Evolutionary conservation across 805 yeast species (phyloP).

Genomic region (Saccharomycopsis sp.): DNA sequence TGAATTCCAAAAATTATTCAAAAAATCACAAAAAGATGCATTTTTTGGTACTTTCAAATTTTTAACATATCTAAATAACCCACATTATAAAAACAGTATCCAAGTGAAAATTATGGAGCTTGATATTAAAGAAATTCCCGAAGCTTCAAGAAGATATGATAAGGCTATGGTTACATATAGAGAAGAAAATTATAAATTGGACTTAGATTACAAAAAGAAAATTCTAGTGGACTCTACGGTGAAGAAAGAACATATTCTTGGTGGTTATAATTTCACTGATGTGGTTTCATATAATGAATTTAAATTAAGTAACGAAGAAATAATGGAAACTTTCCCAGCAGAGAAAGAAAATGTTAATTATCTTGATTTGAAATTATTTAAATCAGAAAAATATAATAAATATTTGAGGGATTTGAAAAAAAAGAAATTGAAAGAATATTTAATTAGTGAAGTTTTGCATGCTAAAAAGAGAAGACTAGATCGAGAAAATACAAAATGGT

Average conservation of each 20-base stretch:
- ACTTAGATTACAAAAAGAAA: slow-evolving; percentile 7
- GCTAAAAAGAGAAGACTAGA: slow-evolving; percentile 4
- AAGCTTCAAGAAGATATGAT: slow-evolving; percentile 1
- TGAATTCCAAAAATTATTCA: no score
- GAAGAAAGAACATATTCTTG: background rate
- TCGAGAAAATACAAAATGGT: slow-evolving; percentile 9
- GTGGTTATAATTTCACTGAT: slow-evolving; percentile 1
- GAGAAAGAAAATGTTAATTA: slow-evolving; percentile 1
- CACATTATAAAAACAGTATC: background rate
- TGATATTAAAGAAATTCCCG: slow-evolving; percentile 10
- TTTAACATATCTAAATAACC: background rate
- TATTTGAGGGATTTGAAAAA: slow-evolving; percentile 2
- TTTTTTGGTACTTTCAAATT: no score
- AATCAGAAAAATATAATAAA: slow-evolving; percentile 8
- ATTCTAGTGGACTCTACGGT: no score
- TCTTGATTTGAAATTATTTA: slow-evolving; percentile 10
- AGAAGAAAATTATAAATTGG: slow-evolving; percentile 6
- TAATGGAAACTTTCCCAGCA: background rate
- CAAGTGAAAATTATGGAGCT: slow-evolving; percentile 2
- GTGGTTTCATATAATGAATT: background rate
- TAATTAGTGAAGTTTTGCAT: slow-evolving; percentile 9
- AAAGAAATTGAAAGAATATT: slow-evolving; percentile 4
- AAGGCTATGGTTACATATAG: slow-evolving; percentile 4
- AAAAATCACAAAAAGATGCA: no score
- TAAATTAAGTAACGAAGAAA: background rate